Base-by-base conservation (phyloP, 2,329 filamentous ascomycete genomes). In the Thyridium curvatum region DNA sequence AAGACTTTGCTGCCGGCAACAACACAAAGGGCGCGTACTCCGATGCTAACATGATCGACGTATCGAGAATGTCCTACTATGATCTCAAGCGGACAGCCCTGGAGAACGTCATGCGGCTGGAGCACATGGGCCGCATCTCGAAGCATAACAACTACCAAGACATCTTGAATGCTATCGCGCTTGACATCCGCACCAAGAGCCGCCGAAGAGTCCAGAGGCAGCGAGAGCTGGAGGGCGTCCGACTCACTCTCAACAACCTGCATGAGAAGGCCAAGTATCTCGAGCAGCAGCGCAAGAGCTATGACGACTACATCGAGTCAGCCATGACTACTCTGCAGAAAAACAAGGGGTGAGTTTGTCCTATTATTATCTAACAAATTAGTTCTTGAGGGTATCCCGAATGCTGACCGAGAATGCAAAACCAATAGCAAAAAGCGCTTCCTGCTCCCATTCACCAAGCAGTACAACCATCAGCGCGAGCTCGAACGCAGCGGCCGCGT, bases 221-320 rank as follows among this genome's bases (percentile, higher is more conserved):
- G 56, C 83, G 87, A 35, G 93, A 98, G 61, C 63, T 97, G 30
- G 93, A 98, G 51, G 83, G 84, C 33, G 86, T 91, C 16, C 76
- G 84, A 18, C 69, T 84, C 41, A 93, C 87, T 1, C 70, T 93
- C 13, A 63, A 72, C 32, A 86, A 89, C 47, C 66, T 94, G 44
- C 82, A 87, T 60, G 80, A 89, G 51, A 93, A 98, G 66, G 90
- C 91, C 30, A 78, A 81, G 48, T 98, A 94, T 64, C 76, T 98
- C 9, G 93, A 98, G 57, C 85, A 89, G 51, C 93, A 98, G 65
- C 79, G 94, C 44, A 95, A 95, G 72, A 93, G 84, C 48, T 98
- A 98, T 66, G 95, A 98, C 58, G 89, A 98, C 66, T 98, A 98
- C 64, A 95, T 98, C 55, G 94, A 98, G 66, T 90, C 95, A 61